Percentiles rank a stretch among this genome's conserved stretches.
Evolutionary conservation across 2,329 filamentous ascomycete species (phyloP).

Genomic region (Fusarium poae): DNA sequence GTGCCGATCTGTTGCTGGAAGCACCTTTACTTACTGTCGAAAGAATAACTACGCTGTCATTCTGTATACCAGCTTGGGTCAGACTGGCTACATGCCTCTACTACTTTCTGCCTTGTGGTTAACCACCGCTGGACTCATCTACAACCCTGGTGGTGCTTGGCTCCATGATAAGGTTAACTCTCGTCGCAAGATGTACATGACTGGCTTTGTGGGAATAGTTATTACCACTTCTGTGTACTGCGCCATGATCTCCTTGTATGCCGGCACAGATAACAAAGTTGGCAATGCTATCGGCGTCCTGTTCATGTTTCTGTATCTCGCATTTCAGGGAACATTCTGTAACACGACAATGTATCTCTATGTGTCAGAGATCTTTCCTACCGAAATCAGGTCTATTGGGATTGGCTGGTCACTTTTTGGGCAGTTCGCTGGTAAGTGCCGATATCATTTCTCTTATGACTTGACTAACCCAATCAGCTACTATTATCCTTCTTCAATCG

Average conservation of each 20-base stretch:
- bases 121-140: slow-evolving; percentile 62
- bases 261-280: slow-evolving; percentile 54
- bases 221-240: slow-evolving; percentile 53
- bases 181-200: slow-evolving; percentile 60
- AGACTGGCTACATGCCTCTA: slow-evolving; percentile 57
- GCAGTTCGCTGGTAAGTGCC: slow-evolving; percentile 56
- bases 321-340: slow-evolving; percentile 61
- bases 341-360: slow-evolving; percentile 58
- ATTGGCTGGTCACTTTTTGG: slow-evolving; percentile 66
- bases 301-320: slow-evolving; percentile 62
- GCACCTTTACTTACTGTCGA: accelerated
- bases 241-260: slow-evolving; percentile 54
- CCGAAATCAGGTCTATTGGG: slow-evolving; percentile 64
- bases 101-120: slow-evolving; percentile 57
- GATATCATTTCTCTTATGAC: accelerated
- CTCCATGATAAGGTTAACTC: slow-evolving; percentile 62
- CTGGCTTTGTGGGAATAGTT: slow-evolving; percentile 57
- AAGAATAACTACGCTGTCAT: slow-evolving; percentile 60
- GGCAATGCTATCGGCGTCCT: slow-evolving; percentile 58
- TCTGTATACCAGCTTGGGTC: slow-evolving; percentile 56
- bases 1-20: slow-evolving; percentile 7
- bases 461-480: slow-evolving; percentile 35
- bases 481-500: slow-evolving; percentile 63
- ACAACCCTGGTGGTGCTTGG: slow-evolving; percentile 62
- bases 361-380: slow-evolving; percentile 58